phyloP scores from a whole-genome alignment of 768 basidiomycete species.

The Mrakia gelida region DNA sequence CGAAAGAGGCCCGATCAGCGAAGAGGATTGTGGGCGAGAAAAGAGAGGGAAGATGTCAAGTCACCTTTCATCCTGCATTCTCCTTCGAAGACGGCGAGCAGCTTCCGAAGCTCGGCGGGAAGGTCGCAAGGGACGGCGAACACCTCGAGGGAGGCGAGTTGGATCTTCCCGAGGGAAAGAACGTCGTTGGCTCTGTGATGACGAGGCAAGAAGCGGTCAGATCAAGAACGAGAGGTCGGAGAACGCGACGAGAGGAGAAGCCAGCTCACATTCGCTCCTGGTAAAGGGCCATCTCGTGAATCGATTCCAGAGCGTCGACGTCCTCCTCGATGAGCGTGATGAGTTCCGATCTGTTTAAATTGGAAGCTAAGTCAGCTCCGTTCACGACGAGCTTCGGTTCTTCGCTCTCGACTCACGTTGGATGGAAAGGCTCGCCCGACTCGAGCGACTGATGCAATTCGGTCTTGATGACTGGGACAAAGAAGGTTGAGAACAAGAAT shows the following conservation, averaged over 20 bases:
- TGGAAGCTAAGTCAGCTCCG: no score
- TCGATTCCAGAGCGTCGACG: conserved; percentile 26
- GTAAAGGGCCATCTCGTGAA: conserved; percentile 21
- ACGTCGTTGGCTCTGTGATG: conserved; percentile 41
- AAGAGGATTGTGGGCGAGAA: not conserved
- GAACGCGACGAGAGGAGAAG: no score
- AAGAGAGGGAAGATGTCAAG: not conserved
- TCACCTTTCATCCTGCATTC: conserved; percentile 43
- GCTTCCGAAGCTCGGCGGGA: conserved; percentile 41
- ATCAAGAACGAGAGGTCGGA: no score
- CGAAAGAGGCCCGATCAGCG: not conserved
- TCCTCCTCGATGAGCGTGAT: conserved; percentile 28
- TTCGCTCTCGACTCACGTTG: conserved; percentile 14
- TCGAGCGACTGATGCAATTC: conserved; percentile 8
- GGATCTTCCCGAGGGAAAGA: conserved; percentile 47
- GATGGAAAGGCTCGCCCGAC: not conserved
- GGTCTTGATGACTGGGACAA: not conserved
- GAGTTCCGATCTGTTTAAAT: not conserved
- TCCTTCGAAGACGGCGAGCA: conserved; percentile 45
- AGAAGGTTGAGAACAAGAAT: not conserved
- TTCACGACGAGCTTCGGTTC: no score
- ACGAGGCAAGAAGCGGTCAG: no score
- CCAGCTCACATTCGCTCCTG: conserved; percentile 11
- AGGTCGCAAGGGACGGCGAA: conserved; percentile 36
- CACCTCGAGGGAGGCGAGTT: conserved; percentile 42